Evolutionary conservation across 306 rosid genomes (phyloP), one percentile per base, ranked within the genome.

Genomic region (Macrotyloma uniflorum): DNA sequence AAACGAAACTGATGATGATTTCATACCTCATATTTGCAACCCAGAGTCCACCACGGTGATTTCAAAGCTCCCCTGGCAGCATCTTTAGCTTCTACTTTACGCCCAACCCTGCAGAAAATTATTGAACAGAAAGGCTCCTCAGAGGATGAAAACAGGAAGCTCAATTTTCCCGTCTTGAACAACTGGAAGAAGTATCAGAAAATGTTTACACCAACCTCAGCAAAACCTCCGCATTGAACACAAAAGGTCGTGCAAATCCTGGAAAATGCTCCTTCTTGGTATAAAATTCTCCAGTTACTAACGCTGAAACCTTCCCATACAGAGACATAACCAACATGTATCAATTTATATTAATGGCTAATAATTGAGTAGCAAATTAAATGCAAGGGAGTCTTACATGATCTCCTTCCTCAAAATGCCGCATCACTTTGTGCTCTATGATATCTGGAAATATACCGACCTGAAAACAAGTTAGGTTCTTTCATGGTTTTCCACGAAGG

Each of bases 1-100:
- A 55, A 78, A 42, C 49, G 24, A 61, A 40, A 62, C 19, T 23
- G 76, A 80, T 59, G 32, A 74, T 28, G 33, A 65, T 49, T 68
- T 6, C 51, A 71, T 80, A 89, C 98, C 85, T 84, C 73, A 74
- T 94, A 92, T 70, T 75, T 86, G 83, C 97, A 95, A 40, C 98
- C 97, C n/a, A 95, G 83, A 67, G 98, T 95, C 97, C 98, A 95
- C 97, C 98, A 90, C 28, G 97, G 97, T 68, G 97, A 90, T 73
- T 89, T 92, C 83, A 94, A 83, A 75, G 98, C 97, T 24, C 93
- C 97, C 80, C 97, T 86, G 38, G 97, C 97, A 67, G 98, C 98
- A 75, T 95, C 97, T 83, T 89, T 95, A 62, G 97, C 95, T 92
- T 95, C 98, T 61, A 43, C 72, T 13, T 82, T 85, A 38, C 95